Percentiles rank a stretch among this genome's conserved stretches.
phyloP scores from a whole-genome alignment of 2,329 filamentous ascomycete species.

The Aspergillus melleus region DNA sequence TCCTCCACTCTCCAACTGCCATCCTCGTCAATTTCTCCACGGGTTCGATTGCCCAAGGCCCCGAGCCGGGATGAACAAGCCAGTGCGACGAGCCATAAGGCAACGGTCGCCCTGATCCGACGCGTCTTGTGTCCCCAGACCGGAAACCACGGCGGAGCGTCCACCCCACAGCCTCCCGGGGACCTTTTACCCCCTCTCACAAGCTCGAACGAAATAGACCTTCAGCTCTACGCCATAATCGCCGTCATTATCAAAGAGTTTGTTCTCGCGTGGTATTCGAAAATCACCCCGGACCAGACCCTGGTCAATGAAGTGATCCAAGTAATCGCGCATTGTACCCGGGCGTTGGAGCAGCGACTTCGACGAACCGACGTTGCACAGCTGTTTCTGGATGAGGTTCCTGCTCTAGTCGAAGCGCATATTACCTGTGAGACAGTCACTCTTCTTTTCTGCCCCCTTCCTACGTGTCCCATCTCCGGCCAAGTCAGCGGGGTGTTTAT shows the following conservation, averaged over 20 bases:
- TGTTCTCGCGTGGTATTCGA: conserved; percentile 88
- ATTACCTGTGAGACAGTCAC: conserved; percentile 62
- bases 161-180: conserved; percentile 67
- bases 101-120: conserved; percentile 78
- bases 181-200: conserved; percentile 87
- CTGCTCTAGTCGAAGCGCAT: conserved; percentile 77
- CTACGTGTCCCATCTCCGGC: background rate
- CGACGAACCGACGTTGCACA: conserved; percentile 79
- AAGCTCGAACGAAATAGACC: conserved; percentile 88
- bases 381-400: conserved; percentile 82
- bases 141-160: conserved; percentile 43
- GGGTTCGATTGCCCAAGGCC: conserved; percentile 27
- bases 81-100: conserved; percentile 68
- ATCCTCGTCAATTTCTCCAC: conserved; percentile 33
- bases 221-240: conserved; percentile 89
- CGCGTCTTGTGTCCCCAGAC: conserved; percentile 76
- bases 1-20: conserved; percentile 26
- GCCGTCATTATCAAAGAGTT: conserved; percentile 88
- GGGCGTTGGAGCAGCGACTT: conserved; percentile 81
- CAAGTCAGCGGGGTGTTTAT: background rate
- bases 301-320: conserved; percentile 87
- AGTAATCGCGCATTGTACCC: conserved; percentile 88
- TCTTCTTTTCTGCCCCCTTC: conserved; percentile 1
- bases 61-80: conserved; percentile 38
- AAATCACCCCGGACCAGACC: conserved; percentile 84